Evolutionary conservation across 441 rosid species (phyloP).

Genomic region (Manihot esculenta): DNA sequence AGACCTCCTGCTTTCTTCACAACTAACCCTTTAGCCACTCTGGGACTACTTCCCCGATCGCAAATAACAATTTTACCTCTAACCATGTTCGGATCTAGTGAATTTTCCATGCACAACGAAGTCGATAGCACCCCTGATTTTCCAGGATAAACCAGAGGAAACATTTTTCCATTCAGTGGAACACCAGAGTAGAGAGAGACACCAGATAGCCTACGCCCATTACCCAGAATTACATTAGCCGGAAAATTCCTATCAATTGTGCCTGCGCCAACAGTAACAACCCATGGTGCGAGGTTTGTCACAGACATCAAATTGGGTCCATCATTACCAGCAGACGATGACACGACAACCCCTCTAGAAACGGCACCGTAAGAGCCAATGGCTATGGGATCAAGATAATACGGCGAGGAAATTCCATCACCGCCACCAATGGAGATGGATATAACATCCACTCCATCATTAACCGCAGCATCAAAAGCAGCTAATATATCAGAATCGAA

Average conservation of each 20-base stretch:
- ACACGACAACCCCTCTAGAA: constrained; percentile 55
- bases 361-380: constrained; percentile 65
- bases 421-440: constrained; percentile 77
- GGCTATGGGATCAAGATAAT: constrained; percentile 73
- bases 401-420: constrained; percentile 63
- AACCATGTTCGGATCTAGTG: constrained; percentile 58
- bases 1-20: constrained; percentile 79
- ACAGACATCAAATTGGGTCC: constrained; percentile 70
- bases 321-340: constrained; percentile 66
- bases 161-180: constrained; percentile 55
- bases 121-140: constrained; percentile 54
- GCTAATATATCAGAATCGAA: constrained; percentile 76
- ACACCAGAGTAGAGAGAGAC: constrained; percentile 66
- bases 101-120: constrained; percentile 72
- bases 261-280: constrained; percentile 63
- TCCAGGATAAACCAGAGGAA: constrained; percentile 69
- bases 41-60: constrained; percentile 66
- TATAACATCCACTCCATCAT: constrained; percentile 66
- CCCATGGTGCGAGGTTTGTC: constrained; percentile 74
- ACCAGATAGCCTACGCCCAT: constrained; percentile 54
- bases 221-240: constrained; percentile 54
- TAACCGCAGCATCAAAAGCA: constrained; percentile 66
- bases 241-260: constrained; percentile 69
- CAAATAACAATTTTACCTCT: constrained; percentile 71
- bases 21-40: constrained; percentile 72